Base-by-base conservation (phyloP, 1,139 yeast genomes). In the Meyerozyma sp. region DNA sequence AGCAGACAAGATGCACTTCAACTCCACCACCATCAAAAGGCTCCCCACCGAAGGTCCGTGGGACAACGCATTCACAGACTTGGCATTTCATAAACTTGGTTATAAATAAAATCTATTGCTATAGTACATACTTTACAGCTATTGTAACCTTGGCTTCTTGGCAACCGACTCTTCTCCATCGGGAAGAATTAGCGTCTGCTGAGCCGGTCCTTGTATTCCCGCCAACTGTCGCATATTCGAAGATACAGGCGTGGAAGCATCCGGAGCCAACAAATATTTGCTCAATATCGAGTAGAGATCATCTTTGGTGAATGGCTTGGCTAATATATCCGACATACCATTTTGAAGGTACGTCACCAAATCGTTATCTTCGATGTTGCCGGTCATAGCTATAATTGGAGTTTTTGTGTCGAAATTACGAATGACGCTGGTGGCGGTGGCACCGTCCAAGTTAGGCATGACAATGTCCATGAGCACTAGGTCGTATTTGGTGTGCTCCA, bases 331-430 rank as follows among this genome's bases (percentile, higher is more conserved):
- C 44, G 88, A 84, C 90, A 91, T 88, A 4, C 96, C 97, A 57
- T 88, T 90, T 52, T 84, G 86, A 47, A 86, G 69, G 60, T 89
- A 90, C 1, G 87, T 84, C 40, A 85, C 85, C 46, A 88, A 70
- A 62, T 87, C 95, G 52, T 84, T 81, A 51, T 84, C 87, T 54
- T 84, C 85, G 46, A 87, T 85, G 56, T 87, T 87, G 34, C 95
- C 94, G 3, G 96, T 89, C 96, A 91, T 89, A 38, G 96, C 95
- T 50, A 90, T 85, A 49, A 91, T 87, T 5, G 97, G 97, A 0
- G 96, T 88, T 46, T 76, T 77, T 21, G 82, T 81, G 59, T 89
- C 95, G 59, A 87, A 87, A 16, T 85, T 81, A 51, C 97, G 73
- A 46, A 91, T 89, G 37, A 89, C 82, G 41, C 89, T 82, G 2